These are phyloP conservation scores for Aspergillus olivimuriae DNA, from an alignment of 495 filamentous ascomycete genomes.

Conservation along the genomic window DNA sequence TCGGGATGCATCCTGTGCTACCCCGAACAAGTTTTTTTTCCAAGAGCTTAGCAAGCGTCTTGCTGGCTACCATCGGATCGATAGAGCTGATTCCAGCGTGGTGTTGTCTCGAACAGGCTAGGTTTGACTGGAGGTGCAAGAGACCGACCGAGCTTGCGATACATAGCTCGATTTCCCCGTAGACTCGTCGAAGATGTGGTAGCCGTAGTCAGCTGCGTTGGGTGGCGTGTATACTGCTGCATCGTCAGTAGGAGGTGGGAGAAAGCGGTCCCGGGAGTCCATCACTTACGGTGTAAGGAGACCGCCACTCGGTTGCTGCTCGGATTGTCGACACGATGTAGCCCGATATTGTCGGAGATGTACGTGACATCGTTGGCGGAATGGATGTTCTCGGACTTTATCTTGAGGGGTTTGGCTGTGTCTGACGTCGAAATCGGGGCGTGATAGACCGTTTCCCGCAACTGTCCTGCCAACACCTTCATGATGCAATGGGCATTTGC, in stretches of 20 bases:
- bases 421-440: constrained; percentile 45
- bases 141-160: constrained; percentile 14
- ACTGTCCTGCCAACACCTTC: constrained; percentile 47
- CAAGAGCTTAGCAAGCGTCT: too few relatives aligned
- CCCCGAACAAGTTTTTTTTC: too few relatives aligned
- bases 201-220: constrained; percentile 70
- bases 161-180: constrained; percentile 51
- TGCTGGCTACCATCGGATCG: too few relatives aligned
- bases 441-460: constrained; percentile 70
- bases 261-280: background rate
- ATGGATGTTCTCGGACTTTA: constrained; percentile 25
- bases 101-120: too few relatives aligned
- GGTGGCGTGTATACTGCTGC: constrained; percentile 72
- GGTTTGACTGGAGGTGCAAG: too few relatives aligned
- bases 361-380: constrained; percentile 61
- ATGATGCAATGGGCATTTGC: constrained; percentile 71
- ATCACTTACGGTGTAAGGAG: constrained; percentile 65
- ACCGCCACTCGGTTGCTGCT: constrained; percentile 64
- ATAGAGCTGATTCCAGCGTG: too few relatives aligned
- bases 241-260: background rate
- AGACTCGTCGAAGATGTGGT: constrained; percentile 61
- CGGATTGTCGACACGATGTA: constrained; percentile 75
- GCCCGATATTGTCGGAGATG: constrained; percentile 73
- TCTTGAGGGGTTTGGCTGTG: constrained; percentile 13
- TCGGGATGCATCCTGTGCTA: too few relatives aligned